Conservation (phyloP, 2,329 filamentous ascomycete species). For the Tolypocladium paradoxum region DNA sequence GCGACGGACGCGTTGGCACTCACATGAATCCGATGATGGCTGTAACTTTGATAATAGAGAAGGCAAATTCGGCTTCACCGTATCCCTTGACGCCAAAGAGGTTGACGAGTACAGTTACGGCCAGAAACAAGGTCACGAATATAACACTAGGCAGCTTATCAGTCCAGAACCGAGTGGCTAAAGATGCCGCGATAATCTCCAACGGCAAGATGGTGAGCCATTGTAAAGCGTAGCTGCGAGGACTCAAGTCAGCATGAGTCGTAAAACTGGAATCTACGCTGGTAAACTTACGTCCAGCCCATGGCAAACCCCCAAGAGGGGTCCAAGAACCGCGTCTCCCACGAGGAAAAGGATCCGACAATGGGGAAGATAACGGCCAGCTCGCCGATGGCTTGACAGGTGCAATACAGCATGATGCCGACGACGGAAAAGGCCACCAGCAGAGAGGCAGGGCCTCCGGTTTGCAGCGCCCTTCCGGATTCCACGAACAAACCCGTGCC, state of each 20-base stretch:
- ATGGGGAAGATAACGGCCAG: conserved; percentile 88
- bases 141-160: conserved; percentile 52
- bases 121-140: conserved; percentile 74
- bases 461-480: conserved; percentile 58
- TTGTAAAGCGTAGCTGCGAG: conserved; percentile 64
- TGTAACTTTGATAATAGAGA: conserved; percentile 74
- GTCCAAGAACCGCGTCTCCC: conserved; percentile 84
- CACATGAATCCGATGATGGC: conserved; percentile 84
- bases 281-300: conserved; percentile 68
- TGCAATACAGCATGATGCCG: conserved; percentile 82
- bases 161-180: conserved; percentile 78
- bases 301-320: conserved; percentile 93
- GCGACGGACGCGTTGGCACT: conserved; percentile 17
- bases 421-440: conserved; percentile 70
- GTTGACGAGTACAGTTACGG: conserved; percentile 73
- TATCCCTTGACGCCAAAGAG: conserved; percentile 82
- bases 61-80: conserved; percentile 81
- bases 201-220: conserved; percentile 78
- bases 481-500: conserved; percentile 85
- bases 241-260: not conserved
- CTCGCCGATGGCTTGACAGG: conserved; percentile 83
- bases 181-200: conserved; percentile 76
- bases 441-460: conserved; percentile 70
- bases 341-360: conserved; percentile 83
- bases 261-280: too few species aligned